Percentiles rank a stretch among this genome's conserved stretches.
Conservation (phyloP, 106 monocot species). For the Cymbidium sinense region DNA sequence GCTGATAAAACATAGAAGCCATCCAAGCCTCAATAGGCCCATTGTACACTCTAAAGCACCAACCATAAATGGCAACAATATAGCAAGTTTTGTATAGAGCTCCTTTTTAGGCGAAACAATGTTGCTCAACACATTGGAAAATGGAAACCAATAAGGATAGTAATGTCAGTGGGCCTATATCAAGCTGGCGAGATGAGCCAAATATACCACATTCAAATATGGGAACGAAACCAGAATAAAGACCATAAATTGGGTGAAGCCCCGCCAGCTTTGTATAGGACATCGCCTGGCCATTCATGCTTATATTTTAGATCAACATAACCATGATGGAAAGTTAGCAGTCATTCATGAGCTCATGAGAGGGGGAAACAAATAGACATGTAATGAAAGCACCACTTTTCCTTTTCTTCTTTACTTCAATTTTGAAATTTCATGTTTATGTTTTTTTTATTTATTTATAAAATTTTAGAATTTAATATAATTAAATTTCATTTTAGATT, state of each 20-base stretch:
- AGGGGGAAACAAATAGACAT: not conserved
- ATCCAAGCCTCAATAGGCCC: constrained; percentile 76
- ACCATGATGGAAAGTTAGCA: not conserved
- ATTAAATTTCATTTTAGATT: no score
- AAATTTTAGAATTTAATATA: no score
- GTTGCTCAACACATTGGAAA: constrained; percentile 60
- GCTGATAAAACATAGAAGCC: constrained; percentile 85
- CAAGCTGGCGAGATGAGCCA: constrained; percentile 83
- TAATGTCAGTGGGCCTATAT: constrained; percentile 79
- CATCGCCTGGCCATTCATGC: constrained; percentile 51
- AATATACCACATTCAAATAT: constrained; percentile 76
- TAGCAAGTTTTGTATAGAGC: constrained; percentile 77
- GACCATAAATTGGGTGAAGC: constrained; percentile 91
- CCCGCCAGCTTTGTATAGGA: constrained; percentile 91
- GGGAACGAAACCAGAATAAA: constrained; percentile 80
- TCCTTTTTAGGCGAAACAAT: constrained; percentile 60
- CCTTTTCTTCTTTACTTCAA: no score
- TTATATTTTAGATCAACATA: not conserved
- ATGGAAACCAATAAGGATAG: constrained; percentile 76
- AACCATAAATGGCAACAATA: constrained; percentile 81
- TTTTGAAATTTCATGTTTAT: no score
- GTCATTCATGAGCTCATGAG: not conserved
- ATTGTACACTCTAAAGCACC: constrained; percentile 76
- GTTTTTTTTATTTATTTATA: no score
- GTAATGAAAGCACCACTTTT: no score